Evolutionary conservation across 2,329 filamentous ascomycete genomes (phyloP).

Genomic region (Seiridium unicorne): DNA sequence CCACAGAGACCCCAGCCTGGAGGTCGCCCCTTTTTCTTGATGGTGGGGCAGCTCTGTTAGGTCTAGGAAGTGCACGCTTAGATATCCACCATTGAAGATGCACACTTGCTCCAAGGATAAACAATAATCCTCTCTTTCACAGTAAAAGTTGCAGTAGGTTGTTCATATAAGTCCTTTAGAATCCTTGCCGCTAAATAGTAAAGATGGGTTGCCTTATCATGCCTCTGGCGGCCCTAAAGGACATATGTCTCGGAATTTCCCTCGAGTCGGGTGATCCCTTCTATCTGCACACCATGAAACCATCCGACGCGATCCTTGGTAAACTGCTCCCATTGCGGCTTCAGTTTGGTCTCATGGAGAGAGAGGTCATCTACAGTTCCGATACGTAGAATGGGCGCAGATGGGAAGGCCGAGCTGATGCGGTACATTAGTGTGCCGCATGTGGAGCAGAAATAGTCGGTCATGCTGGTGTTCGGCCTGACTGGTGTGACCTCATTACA

Average conservation of each 20-base stretch:
- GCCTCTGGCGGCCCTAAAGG: not conserved
- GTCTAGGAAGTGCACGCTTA: too few species aligned
- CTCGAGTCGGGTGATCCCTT: not conserved
- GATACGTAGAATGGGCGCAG: constrained; percentile 47
- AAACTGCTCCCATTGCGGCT: constrained; percentile 45
- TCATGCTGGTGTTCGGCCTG: constrained; percentile 48
- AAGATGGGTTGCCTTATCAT: too few species aligned
- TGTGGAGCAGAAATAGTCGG: constrained; percentile 58
- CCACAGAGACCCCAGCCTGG: too few species aligned
- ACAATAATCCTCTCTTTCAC: too few species aligned
- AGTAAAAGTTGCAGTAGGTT: too few species aligned
- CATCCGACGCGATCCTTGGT: not conserved
- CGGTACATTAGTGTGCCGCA: constrained; percentile 64
- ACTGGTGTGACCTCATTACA: constrained; percentile 44
- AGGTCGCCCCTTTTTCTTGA: too few species aligned
- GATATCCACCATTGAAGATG: too few species aligned
- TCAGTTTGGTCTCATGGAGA: constrained; percentile 55
- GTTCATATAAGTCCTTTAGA: too few species aligned
- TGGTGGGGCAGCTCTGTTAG: too few species aligned
- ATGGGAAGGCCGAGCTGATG: constrained; percentile 40
- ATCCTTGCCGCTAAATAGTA: too few species aligned
- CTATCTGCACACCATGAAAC: constrained; percentile 2
- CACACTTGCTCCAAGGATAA: too few species aligned
- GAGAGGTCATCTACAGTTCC: constrained; percentile 63
- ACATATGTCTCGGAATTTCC: not conserved